Percentiles rank a stretch among this genome's conserved stretches.
Evolutionary conservation across 257 asterid genomes (phyloP).

Genomic region (Solanum chmielewskii): DNA sequence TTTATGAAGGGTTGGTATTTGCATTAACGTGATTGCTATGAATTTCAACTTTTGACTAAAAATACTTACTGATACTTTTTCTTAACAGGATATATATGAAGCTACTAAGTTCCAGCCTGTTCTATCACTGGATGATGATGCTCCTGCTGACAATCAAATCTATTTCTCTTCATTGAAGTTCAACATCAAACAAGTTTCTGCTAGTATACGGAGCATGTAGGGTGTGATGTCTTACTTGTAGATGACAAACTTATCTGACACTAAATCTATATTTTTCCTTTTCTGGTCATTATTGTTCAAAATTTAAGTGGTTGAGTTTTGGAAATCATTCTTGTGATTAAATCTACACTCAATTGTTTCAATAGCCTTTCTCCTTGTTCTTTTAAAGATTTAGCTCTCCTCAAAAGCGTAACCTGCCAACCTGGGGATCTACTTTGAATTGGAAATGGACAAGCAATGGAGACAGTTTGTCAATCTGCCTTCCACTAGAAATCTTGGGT

Average conservation of each 20-base stretch:
- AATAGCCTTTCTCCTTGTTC: background rate
- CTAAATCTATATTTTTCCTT: background rate
- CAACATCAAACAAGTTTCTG: slow-evolving; percentile 42
- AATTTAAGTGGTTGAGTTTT: background rate
- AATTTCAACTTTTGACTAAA: background rate
- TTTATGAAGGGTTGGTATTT: background rate
- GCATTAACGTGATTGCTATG: background rate
- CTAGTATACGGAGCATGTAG: slow-evolving; percentile 58
- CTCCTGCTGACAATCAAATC: slow-evolving; percentile 42
- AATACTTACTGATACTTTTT: slow-evolving; percentile 1
- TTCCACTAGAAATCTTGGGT: background rate
- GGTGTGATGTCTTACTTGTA: background rate
- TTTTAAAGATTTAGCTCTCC: background rate
- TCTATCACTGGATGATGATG: slow-evolving; percentile 41
- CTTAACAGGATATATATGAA: slow-evolving; percentile 81
- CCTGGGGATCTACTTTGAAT: background rate
- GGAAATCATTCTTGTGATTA: background rate
- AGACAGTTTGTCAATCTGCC: background rate
- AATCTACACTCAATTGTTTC: background rate
- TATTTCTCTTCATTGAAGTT: slow-evolving; percentile 56
- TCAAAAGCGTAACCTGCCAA: background rate
- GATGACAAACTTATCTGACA: background rate
- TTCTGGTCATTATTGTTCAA: background rate
- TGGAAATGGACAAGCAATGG: background rate
- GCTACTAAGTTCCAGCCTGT: slow-evolving; percentile 84